Base-by-base conservation (phyloP, 2,329 filamentous ascomycete species). In the Gaeumannomyces sp. region DNA sequence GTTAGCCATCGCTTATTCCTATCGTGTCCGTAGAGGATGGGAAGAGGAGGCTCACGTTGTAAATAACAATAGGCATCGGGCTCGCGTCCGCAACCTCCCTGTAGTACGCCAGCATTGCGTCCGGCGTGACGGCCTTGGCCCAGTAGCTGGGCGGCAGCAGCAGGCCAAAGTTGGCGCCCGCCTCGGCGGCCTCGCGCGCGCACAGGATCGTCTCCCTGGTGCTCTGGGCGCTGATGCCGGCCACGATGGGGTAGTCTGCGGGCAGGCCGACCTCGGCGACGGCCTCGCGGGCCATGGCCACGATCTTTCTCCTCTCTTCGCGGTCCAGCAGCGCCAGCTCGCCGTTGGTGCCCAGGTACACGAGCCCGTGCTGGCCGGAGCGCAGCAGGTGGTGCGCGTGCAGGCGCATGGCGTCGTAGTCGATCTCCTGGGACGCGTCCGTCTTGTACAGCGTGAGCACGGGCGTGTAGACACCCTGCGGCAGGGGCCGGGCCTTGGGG, bases 21-120 rank as follows among this genome's bases (percentile, higher is more conserved):
- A n/a, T n/a, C n/a, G n/a, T n/a, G n/a, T n/a, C n/a, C n/a, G n/a
- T n/a, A n/a, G n/a, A n/a, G n/a, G n/a, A n/a, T n/a, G n/a, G n/a
- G n/a, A n/a, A n/a, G 64, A 14, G 66, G 81, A 19, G 88, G 84
- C 65, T 83, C 80, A n/a, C 71, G 77, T 80, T 91, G 92, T 75
- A 88, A 85, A 38, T 83, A 78, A 35, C 83, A 76, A 57, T 89
- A 77, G n/a, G 83, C 81, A 64, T 68, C 61, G 67, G 59, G 22
- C 66, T 59, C 3, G 69, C 66, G 57, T 77, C 74, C 1, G 76
- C 76, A 3, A 77, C 74, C n/a, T 77, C 76, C 14, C 71, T 68
- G 62, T 76, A 78, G 61, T 75, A 78, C 1, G 68, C 71, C 13
- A 77, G 59, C 45, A 77, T 66, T 1, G 72, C 74, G 59, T 77